Base-by-base conservation (phyloP, 352 stramenopile species). In the Pythium guiyangense region DNA sequence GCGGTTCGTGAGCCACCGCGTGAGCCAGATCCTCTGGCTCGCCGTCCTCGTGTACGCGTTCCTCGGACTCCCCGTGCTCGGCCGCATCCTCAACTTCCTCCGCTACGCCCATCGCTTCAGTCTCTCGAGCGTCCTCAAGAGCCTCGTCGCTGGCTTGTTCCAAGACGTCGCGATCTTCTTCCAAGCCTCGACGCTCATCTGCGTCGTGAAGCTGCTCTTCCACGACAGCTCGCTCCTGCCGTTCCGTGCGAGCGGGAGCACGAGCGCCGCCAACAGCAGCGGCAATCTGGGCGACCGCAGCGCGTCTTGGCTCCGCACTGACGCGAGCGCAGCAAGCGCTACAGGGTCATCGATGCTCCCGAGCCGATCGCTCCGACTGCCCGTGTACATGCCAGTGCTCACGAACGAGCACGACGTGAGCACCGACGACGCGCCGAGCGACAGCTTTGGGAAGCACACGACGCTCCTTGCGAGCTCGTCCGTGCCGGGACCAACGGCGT, bases 91-190 rank as follows among this genome's bases (percentile, higher is more conserved):
- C 14, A 86, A 86, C 29, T 80, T 86, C 45, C 65, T 70, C 18
- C 73, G 79, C 0, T 87, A 82, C 49, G 69, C 75, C 35, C 77
- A 86, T 52, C 79, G 79, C 44, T 85, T 86, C 43, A 67, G 62
- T 10, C 53, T 56, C 6, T 20, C 54, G 6, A 83, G 64, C 48
- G 79, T 90, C 44, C 1, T 83, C 1, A 71, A 82, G 45, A 73
- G 73, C 1, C 60, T 90, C 35, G 11, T 74, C 12, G 74, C 66
- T 1, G 79, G 79, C 0, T 50, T 81, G 37, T 57, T 76, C 31
- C 77, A 90, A 43, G 79, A 90, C 52, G 55, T 86, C 39, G 79
- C 79, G 3, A 71, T 87, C 35, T 86, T 90, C 37, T 60, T 81
- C 25, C 79, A 90, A 49, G 67, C 77, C 0, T 74, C 73, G 17